Base-by-base conservation (phyloP, 345 rosid genomes). In the Eucalyptus guilfoylei region DNA sequence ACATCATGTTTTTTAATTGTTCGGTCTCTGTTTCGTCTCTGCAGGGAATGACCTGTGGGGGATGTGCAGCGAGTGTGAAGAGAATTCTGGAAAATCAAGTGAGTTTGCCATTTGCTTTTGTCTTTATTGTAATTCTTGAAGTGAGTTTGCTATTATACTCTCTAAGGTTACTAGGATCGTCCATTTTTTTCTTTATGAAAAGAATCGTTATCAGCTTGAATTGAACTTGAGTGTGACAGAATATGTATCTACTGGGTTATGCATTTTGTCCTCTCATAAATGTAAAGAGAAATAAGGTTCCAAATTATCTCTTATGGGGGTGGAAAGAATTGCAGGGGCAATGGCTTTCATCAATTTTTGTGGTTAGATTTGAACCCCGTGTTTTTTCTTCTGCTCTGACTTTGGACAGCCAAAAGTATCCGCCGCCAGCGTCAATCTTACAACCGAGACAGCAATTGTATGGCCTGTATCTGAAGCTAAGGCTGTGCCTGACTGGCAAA, bases 1-100 rank as follows among this genome's bases (percentile, higher is more conserved):
- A 9, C 47, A 48, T 44, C 11, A 49, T 15, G 44, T 13, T 23
- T 40, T 45, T 58, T 87, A 52, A 52, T 64, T 16, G 13, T 86
- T 11, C 37, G 42, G 80, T 85, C 62, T 23, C 81, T 42, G 86
- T 85, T 83, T 11, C 67, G 49, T 42, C 45, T 12, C 88, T 88
- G 86, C 85, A 97, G 99, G 99, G 99, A 91, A 98, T 98, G 99
- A 92, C 96, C 4, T 98, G 99, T 88, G 99, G 99, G n/a, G 99
- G 99, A 88, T 98, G 99, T 88, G 99, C 98, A 13, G 96, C 99
- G 10, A 98, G 98, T 89, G 99, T 98, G 87, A 98, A 97, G 93
- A 96, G 94, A 91, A 98, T 98, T 85, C 93, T 98, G 45, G 98
- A 98, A 94, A 95, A 93, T 91, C 99, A 97, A 95, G 99, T 97